Percentiles rank a stretch among this genome's conserved stretches.
Evolutionary conservation across 352 stramenopile species (phyloP).

Genomic region (Elongisporangium undulatum): DNA sequence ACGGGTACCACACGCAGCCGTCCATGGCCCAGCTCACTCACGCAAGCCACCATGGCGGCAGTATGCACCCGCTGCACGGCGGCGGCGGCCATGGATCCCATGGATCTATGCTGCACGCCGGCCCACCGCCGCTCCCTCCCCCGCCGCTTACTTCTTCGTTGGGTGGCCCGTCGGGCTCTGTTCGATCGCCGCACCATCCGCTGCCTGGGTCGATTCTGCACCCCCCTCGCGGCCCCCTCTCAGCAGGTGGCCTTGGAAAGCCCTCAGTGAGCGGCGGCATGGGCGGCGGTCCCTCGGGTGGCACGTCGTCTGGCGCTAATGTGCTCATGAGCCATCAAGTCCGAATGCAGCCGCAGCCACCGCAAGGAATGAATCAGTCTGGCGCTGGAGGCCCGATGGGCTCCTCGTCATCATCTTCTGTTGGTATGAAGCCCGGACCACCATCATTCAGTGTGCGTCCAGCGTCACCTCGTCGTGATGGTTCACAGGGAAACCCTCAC

Average conservation of each 20-base stretch:
- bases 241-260: conserved; percentile 40
- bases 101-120: conserved; percentile 48
- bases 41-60: conserved; percentile 28
- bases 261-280: conserved; percentile 19
- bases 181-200: conserved; percentile 61
- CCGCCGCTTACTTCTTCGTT: conserved; percentile 56
- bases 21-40: conserved; percentile 61
- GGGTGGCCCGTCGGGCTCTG: conserved; percentile 25
- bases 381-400: conserved; percentile 7
- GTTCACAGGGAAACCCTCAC: conserved; percentile 7
- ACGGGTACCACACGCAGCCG: conserved; percentile 65
- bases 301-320: conserved; percentile 14
- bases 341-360: conserved; percentile 32
- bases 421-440: conserved; percentile 17
- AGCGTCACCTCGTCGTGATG: conserved; percentile 37
- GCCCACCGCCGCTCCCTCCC: conserved; percentile 52
- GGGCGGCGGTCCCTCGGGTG: conserved; percentile 13
- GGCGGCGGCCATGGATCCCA: conserved; percentile 26
- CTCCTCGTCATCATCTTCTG: neutral
- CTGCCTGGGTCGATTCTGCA: conserved; percentile 68
- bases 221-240: conserved; percentile 39
- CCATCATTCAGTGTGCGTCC: conserved; percentile 36
- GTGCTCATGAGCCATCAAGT: conserved; percentile 57
- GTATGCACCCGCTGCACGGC: conserved; percentile 67
- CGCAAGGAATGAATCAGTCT: conserved; percentile 37